phyloP scores from a whole-genome alignment of 352 stramenopile genomes.

The Elongisporangium undulatum region DNA sequence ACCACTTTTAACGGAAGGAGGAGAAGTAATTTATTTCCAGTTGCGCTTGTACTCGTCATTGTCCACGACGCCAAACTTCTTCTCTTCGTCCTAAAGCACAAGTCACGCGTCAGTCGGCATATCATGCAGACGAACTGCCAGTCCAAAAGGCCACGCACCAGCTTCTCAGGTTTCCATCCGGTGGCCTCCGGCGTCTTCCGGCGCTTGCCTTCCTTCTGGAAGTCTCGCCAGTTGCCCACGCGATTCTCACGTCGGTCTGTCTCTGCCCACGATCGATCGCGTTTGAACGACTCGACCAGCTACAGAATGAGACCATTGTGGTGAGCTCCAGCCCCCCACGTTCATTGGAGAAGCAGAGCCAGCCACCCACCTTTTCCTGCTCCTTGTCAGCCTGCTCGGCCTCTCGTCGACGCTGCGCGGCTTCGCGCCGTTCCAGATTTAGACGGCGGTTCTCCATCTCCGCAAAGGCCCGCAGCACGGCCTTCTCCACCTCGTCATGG shows the following conservation, averaged over 20 bases:
- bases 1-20: constrained; percentile 22
- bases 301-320: constrained; percentile 3
- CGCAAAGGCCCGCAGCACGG: constrained; percentile 76
- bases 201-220: constrained; percentile 72
- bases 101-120: constrained; percentile 5
- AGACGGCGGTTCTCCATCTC: constrained; percentile 75
- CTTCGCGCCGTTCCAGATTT: constrained; percentile 76
- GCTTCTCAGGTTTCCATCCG: constrained; percentile 60
- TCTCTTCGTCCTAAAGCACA: constrained; percentile 30
- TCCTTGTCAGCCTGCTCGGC: constrained; percentile 73
- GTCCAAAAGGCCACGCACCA: constrained; percentile 20
- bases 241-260: constrained; percentile 71
- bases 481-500: constrained; percentile 64
- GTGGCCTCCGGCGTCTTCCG: constrained; percentile 55
- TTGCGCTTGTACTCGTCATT: constrained; percentile 75
- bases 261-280: constrained; percentile 72
- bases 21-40: constrained; percentile 67
- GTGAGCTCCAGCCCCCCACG: neutral
- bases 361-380: constrained; percentile 45
- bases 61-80: constrained; percentile 59
- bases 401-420: constrained; percentile 58
- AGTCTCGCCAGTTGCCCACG: constrained; percentile 75
- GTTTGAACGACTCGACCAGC: constrained; percentile 57
- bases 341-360: neutral
- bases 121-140: neutral